Conservation (phyloP, 2,329 filamentous ascomycete species). For the Beauveria scarabaeidicola region DNA sequence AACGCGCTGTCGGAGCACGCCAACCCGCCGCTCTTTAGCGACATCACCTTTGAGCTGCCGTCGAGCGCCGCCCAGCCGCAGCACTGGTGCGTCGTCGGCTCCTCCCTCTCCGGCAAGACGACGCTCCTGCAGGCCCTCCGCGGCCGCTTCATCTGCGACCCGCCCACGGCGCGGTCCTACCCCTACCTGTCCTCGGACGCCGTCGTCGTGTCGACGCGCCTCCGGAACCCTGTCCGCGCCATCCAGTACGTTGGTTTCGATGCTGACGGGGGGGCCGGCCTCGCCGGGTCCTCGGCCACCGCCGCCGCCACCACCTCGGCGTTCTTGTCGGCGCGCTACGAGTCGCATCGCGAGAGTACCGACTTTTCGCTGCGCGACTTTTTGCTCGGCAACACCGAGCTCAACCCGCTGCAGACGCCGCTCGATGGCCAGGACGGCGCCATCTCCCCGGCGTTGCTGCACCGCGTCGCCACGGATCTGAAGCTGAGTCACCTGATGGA, state of each 20-base stretch:
- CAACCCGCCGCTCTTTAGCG: slow-evolving; percentile 66
- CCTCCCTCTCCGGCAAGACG: slow-evolving; percentile 71
- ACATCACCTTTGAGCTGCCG: slow-evolving; percentile 62
- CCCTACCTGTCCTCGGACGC: slow-evolving; percentile 64
- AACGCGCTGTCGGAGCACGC: slow-evolving; percentile 36
- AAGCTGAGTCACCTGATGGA: slow-evolving; percentile 59
- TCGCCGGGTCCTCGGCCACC: slow-evolving; percentile 40
- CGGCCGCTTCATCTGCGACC: slow-evolving; percentile 67
- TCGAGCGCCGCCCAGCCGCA: slow-evolving; percentile 42
- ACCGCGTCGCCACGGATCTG: slow-evolving; percentile 60
- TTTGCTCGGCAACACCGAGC: slow-evolving; percentile 68
- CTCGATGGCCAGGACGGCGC: slow-evolving; percentile 37
- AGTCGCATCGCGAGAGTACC: slow-evolving; percentile 75
- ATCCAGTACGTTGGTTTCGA: slow-evolving; percentile 91
- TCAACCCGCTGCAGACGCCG: slow-evolving; percentile 56
- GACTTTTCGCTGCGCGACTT: slow-evolving; percentile 82
- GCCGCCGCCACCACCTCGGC: slow-evolving; percentile 54
- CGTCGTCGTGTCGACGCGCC: slow-evolving; percentile 35
- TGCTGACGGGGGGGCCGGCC: slow-evolving; percentile 51
- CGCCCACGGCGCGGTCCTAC: slow-evolving; percentile 66
- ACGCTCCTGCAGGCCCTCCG: slow-evolving; percentile 72
- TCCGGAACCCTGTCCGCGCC: slow-evolving; percentile 55
- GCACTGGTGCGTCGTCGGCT: slow-evolving; percentile 79
- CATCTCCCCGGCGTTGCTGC: slow-evolving; percentile 43
- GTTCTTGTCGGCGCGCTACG: slow-evolving; percentile 84